Evolutionary conservation across 768 basidiomycete genomes (phyloP), one percentile per base, ranked within the genome.

Genomic region (Phallus indusiatus): DNA sequence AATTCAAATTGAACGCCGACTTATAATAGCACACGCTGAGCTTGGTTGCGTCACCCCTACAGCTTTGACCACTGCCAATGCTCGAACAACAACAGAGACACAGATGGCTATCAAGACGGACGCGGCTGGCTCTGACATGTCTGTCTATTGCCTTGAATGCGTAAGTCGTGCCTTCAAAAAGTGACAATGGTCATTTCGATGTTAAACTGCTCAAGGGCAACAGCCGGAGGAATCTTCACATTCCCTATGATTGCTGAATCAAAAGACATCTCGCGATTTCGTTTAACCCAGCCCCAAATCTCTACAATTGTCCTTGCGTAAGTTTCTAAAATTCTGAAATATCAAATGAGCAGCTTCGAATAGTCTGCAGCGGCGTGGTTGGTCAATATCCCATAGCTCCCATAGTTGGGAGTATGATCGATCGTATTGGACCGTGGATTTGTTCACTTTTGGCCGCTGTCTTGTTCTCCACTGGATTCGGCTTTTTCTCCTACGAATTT

Each of bases 331-430:
- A 11, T 35, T 20, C 34, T 51, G 47, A 24, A 42, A 53, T 57
- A 14, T 56, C 35, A 22, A 50, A n/a, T 33, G 35, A n/a, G 22
- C 46, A 16, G 58, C 42, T 59, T 33, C 34, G 33, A 53, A 16
- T 54, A 50, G 12, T 24, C 56, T 42, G 36, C 54, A 91, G 90
- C n/a, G 90, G 86, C 1, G 83, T 92, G 79, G 79, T 83, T 62
- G 85, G 87, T 5, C 88, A 91, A 72, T 91, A 92, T 68, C 87
- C 88, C 2, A 76, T 88, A 60, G 80, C 85, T 18, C 82, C 83
- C 1, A 16, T 88, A 1, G 81, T 85, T 47, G 90, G 90, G 50
- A 84, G 81, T 62, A 67, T 84, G 1, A 75, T 88, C 47, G 90
- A 92, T 70, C 65, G 65, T 42, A 77, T 81, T 64, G 90, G 90